Percentiles rank a stretch among this genome's conserved stretches.
These are phyloP conservation scores for Arthrobotrys pseudoclavata DNA, from an alignment of 2,329 filamentous ascomycete genomes.

Conservation along the genomic window DNA sequence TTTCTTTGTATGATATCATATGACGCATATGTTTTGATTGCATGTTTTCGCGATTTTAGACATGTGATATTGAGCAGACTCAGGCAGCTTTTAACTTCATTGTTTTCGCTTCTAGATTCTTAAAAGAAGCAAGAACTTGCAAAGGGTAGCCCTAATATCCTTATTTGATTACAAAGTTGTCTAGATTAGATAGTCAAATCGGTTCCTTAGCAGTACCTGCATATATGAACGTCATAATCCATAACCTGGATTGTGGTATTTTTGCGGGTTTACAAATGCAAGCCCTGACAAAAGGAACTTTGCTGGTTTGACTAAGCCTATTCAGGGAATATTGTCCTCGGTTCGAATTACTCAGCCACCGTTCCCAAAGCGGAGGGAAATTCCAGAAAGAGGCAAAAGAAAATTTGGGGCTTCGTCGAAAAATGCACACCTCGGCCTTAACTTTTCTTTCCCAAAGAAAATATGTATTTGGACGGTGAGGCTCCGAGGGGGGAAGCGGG, in stretches of 20 bases:
- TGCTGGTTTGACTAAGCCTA: slow-evolving; percentile 10
- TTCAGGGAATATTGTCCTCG: slow-evolving; percentile 43
- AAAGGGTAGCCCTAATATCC: not conserved
- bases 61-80: too few relatives aligned
- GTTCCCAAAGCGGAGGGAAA: slow-evolving; percentile 15
- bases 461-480: not conserved
- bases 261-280: not conserved
- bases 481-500: not conserved
- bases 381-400: slow-evolving; percentile 34
- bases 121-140: too few relatives aligned
- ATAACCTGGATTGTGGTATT: slow-evolving; percentile 35
- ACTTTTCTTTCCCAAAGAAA: not conserved
- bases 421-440: not conserved
- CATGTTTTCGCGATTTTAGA: too few relatives aligned
- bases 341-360: slow-evolving; percentile 48
- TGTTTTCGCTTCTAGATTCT: not conserved
- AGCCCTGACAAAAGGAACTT: slow-evolving; percentile 10
- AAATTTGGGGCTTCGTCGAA: slow-evolving; percentile 3
- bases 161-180: not conserved
- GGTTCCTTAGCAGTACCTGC: slow-evolving; percentile 45
- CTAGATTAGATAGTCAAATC: slow-evolving; percentile 4
- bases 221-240: slow-evolving; percentile 15
- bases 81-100: too few relatives aligned
- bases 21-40: too few relatives aligned
- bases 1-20: not conserved